Conservation (phyloP, 495 filamentous ascomycete genomes). For the Hypoxylon fragiforme region DNA sequence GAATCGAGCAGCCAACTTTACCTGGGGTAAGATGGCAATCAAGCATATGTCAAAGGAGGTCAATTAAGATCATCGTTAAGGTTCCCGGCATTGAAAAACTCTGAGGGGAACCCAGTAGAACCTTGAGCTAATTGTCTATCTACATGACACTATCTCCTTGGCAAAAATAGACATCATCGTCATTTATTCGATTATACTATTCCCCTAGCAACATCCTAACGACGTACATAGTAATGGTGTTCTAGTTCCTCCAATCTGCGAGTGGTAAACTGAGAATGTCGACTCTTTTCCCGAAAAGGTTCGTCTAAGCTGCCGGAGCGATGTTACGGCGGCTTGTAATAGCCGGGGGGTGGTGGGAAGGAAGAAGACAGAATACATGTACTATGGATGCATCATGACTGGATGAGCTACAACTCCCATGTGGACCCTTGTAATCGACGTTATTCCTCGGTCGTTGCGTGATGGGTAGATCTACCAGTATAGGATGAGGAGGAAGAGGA, state of each 20-base stretch:
- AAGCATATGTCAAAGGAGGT: background rate
- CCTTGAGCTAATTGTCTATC: conserved; percentile 5
- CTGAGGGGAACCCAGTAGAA: conserved; percentile 17
- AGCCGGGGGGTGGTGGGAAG: background rate
- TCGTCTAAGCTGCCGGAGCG: background rate
- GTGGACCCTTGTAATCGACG: too few relatives aligned
- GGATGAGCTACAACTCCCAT: conserved; percentile 7
- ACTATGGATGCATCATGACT: conserved; percentile 22
- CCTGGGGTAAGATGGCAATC: background rate
- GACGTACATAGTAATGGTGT: too few relatives aligned
- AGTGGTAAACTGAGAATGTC: background rate
- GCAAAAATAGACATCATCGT: too few relatives aligned
- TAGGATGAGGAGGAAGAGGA: too few relatives aligned
- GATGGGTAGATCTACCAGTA: too few relatives aligned
- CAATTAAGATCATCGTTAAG: conserved; percentile 19
- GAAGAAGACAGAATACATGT: too few relatives aligned
- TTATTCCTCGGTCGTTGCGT: too few relatives aligned
- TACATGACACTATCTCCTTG: background rate
- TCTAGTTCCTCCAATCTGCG: background rate
- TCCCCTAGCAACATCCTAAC: too few relatives aligned
- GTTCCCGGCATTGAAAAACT: conserved; percentile 15
- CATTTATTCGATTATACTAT: too few relatives aligned
- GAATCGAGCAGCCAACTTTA: too few relatives aligned
- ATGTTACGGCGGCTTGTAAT: conserved; percentile 13
- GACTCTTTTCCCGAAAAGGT: conserved; percentile 17